Conservation (phyloP, 1,284 basidiomycete species). For the Fomitopsis pinicola region DNA sequence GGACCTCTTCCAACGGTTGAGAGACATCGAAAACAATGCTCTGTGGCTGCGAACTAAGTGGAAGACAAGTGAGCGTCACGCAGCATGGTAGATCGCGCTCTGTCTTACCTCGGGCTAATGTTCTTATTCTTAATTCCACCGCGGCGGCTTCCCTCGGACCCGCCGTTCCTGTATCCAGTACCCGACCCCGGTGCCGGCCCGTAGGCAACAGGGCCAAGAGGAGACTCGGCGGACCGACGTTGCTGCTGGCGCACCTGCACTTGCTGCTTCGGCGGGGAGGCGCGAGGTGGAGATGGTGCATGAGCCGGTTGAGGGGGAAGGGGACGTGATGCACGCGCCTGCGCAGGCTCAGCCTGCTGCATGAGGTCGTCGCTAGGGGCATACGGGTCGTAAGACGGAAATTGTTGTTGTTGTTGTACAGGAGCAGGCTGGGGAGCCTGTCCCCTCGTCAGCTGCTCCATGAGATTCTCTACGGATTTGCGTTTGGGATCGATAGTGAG, state of each 20-base stretch:
- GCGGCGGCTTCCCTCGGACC: conserved; percentile 34
- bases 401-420: conserved; percentile 27
- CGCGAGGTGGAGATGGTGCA: conserved; percentile 53
- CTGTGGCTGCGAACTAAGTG: conserved; percentile 33
- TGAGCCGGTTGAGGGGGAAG: conserved; percentile 50
- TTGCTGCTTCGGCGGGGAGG: conserved; percentile 56
- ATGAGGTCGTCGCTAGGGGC: conserved; percentile 37
- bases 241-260: conserved; percentile 21
- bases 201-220: conserved; percentile 35
- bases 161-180: conserved; percentile 22
- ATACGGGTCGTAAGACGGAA: conserved; percentile 37
- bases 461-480: conserved; percentile 73
- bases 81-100: background rate
- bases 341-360: conserved; percentile 39
- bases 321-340: conserved; percentile 40
- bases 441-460: conserved; percentile 64
- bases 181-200: conserved; percentile 43
- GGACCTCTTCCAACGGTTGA: conserved; percentile 64
- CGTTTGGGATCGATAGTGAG: conserved; percentile 61
- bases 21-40: conserved; percentile 73
- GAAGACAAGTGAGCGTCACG: background rate
- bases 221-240: conserved; percentile 29
- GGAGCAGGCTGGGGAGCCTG: conserved; percentile 36
- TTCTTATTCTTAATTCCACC: conserved; percentile 42
- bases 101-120: conserved; percentile 50